phyloP scores from a whole-genome alignment of 805 yeast genomes.

The Spencermartinsiella europaea region DNA sequence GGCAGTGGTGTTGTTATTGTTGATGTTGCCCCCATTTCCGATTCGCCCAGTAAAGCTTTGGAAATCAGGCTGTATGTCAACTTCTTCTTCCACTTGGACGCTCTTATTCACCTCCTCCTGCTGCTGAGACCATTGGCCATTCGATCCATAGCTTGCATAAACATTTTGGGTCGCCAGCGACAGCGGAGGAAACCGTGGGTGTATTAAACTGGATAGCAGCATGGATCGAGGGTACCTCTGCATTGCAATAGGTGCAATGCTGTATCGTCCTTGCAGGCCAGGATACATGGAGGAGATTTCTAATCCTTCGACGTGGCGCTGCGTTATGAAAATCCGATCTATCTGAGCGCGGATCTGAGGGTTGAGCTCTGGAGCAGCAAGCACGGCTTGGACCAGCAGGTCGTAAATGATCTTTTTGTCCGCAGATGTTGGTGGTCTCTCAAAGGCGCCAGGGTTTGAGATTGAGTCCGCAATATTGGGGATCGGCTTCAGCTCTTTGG shows the following conservation, averaged over 20 bases:
- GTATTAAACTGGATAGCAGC: slow-evolving; percentile 51
- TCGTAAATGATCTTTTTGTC: slow-evolving; percentile 28
- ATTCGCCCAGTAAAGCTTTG: background rate
- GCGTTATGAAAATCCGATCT: slow-evolving; percentile 39
- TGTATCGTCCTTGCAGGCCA: slow-evolving; percentile 50
- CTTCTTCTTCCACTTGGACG: background rate
- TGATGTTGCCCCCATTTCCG: background rate
- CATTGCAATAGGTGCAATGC: slow-evolving; percentile 67
- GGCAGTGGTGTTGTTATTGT: background rate
- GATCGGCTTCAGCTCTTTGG: slow-evolving; percentile 4
- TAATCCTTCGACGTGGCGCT: slow-evolving; percentile 33
- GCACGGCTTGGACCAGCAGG: slow-evolving; percentile 48
- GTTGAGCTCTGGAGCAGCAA: slow-evolving; percentile 47
- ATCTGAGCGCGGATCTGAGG: slow-evolving; percentile 59
- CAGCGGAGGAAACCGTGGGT: slow-evolving; percentile 68
- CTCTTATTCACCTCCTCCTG: slow-evolving; percentile 2
- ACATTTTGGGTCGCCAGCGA: slow-evolving; percentile 12
- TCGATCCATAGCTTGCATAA: background rate
- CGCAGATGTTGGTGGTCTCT: background rate
- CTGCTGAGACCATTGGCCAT: background rate
- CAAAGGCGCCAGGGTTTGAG: slow-evolving; percentile 20
- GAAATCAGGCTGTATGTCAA: background rate
- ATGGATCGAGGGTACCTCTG: slow-evolving; percentile 45
- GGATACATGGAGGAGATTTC: slow-evolving; percentile 63
- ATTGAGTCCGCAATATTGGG: slow-evolving; percentile 17